Evolutionary conservation across 805 yeast genomes (phyloP), one percentile per base, ranked within the genome.

Genomic region (Pichia thaimueangensis): DNA sequence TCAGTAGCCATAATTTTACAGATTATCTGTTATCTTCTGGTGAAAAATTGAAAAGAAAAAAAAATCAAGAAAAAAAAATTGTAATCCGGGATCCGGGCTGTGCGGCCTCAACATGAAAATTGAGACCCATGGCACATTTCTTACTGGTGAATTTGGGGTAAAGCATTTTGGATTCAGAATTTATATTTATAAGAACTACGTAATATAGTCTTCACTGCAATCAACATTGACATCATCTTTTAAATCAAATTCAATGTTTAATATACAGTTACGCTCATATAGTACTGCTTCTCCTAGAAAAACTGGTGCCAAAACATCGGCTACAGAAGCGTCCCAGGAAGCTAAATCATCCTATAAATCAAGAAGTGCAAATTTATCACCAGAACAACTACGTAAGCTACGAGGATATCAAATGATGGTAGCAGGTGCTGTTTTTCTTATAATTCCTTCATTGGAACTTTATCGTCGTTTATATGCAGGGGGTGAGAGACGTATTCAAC

Each of bases 401-500:
- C 48, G 45, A 31, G 60, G 56, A 3, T 53, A 49, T 33, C 53
- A 56, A 41, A 62, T 66, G 35, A 62, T 64, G 10, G 53, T 57
- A 6, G 63, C 56, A 1, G 64, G 67, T 1, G 32, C 52, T 2
- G 34, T 63, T 1, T 51, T 64, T 25, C 32, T 63, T 8, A 36
- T 52, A 10, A 48, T 62, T 6, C 65, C 69, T 0, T 46, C 57
- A 3, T 36, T 47, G 5, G 69, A 62, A 41, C 42, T 64, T 4
- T 64, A 62, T 41, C 50, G 62, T 32, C 43, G 69, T 21, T 37
- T 59, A 12, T 57, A 67, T 28, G 53, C 61, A 11, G 73, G 74
- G 5, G 64, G 65, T 15, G 73, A 69, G 36, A 58, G 73, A 45
- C 62, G 64, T 25, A 59, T 62, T 3, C 78, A 73, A 49, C 55